Percentiles rank a stretch among this genome's conserved stretches.
Conservation (phyloP, 2,329 filamentous ascomycete genomes). For the Pezicula radicicola region DNA sequence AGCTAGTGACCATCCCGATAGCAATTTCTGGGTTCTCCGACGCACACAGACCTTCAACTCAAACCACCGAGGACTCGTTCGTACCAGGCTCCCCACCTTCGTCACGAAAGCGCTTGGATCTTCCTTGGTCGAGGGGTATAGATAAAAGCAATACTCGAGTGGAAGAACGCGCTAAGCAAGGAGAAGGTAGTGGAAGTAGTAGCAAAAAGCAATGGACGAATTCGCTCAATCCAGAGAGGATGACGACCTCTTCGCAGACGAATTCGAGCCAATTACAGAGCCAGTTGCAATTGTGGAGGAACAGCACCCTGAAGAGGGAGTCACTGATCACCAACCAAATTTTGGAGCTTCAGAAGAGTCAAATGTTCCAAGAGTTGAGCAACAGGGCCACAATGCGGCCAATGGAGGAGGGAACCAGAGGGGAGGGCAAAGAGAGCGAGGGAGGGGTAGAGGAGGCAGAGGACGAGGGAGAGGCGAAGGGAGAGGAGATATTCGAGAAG, state of each 20-base stretch:
- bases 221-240: constrained; percentile 30
- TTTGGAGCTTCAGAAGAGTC: background rate
- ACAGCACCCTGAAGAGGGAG: background rate
- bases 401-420: constrained; percentile 6
- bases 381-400: background rate
- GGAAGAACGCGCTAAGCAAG: background rate
- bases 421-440: constrained; percentile 7
- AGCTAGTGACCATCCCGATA: no score
- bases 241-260: constrained; percentile 30
- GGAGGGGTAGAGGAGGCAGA: constrained; percentile 11
- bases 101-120: no score
- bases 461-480: constrained; percentile 11
- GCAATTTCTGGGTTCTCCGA: background rate
- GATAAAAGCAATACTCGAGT: background rate
- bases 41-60: background rate
- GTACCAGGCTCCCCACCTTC: background rate
- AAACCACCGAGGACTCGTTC: background rate
- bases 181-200: background rate
- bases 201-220: constrained; percentile 22
- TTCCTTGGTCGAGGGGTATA: no score
- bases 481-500: constrained; percentile 5
- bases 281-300: constrained; percentile 15
- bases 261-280: constrained; percentile 26
- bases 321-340: background rate
- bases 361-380: background rate